Evolutionary conservation across 176 grass and related monocot genomes (phyloP), one percentile per base, ranked within the genome.

Genomic region (Eragrostis curvula): DNA sequence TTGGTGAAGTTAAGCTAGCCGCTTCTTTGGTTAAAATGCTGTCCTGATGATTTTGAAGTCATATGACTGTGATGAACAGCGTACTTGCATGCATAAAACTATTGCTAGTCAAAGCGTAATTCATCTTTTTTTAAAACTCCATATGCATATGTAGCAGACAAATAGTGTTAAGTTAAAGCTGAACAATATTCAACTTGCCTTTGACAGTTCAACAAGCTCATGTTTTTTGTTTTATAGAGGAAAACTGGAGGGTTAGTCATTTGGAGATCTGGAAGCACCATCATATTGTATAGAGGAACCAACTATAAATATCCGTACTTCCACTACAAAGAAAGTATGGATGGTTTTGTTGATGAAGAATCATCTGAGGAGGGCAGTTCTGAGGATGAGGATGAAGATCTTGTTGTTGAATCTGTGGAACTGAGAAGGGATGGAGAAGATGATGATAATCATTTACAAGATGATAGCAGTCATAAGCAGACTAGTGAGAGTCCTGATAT

Each of bases 241-340:
- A 98, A 98, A 93, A 98, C 95, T 50, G 95, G 95, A 75, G 95
- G 95, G 8, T 81, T 95, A 59, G 92, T 98, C 68, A 81, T 98
- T 84, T 98, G 96, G 96, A 88, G 96, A 88, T 93, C 96, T 56
- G 96, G 96, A 79, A 95, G 90, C 84, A 82, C 77, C 75, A 93
- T 95, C 53, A 89, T 95, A 42, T 76, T 98, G 59, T 98, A 98
- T 63, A 94, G 96, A 85, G 92, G 96, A 82, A 72, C 82, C 23
- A 59, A 91, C 64, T 98, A 98, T 73, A 86, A 86, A 74, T 98
- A 93, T 81, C 96, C 92, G 70, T 98, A 93, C 73, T 95, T 93
- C 75, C 64, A 70, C 48, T 41, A 70, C 42, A 60, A 55, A 15
- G 77, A 85, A 69, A 57, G 70, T 28, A 68, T 24, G 28, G 77